Percentiles rank a stretch among this genome's conserved stretches.
phyloP scores from a whole-genome alignment of 805 yeast genomes.

The Pichia rugopelliculosa region DNA sequence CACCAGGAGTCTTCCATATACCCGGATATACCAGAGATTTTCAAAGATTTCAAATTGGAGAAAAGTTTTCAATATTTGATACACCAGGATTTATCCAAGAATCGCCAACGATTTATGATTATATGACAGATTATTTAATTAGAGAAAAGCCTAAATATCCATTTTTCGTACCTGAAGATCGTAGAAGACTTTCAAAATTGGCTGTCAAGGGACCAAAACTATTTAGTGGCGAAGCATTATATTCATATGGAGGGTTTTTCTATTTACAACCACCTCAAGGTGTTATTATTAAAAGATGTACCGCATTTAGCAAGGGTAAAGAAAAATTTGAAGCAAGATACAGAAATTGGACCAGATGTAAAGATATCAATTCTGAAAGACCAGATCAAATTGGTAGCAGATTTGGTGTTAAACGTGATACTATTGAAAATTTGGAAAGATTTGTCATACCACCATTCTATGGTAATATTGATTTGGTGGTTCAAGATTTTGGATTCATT shows the following conservation, averaged over 20 bases:
- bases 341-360: constrained; percentile 27
- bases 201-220: constrained; percentile 12
- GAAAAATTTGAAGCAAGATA: constrained; percentile 34
- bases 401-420: constrained; percentile 18
- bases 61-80: constrained; percentile 27
- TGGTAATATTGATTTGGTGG: constrained; percentile 58
- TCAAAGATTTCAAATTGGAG: constrained; percentile 28
- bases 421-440: constrained; percentile 30
- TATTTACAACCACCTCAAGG: constrained; percentile 48
- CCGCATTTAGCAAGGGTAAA: constrained; percentile 28
- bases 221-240: constrained; percentile 20
- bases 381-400: constrained; percentile 21
- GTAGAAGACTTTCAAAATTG: constrained; percentile 3
- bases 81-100: constrained; percentile 39
- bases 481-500: constrained; percentile 58
- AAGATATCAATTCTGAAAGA: constrained; percentile 19
- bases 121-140: constrained; percentile 16
- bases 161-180: constrained; percentile 1
- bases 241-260: constrained; percentile 54
- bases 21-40: constrained; percentile 68
- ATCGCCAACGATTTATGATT: constrained; percentile 26
- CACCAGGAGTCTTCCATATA: constrained; percentile 42
- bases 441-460: constrained; percentile 63
- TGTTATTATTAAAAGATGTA: constrained; percentile 40
- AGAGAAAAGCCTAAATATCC: constrained; percentile 10